Evolutionary conservation across 352 stramenopile genomes (phyloP).

Genomic region (Phytophthora sansomeana): DNA sequence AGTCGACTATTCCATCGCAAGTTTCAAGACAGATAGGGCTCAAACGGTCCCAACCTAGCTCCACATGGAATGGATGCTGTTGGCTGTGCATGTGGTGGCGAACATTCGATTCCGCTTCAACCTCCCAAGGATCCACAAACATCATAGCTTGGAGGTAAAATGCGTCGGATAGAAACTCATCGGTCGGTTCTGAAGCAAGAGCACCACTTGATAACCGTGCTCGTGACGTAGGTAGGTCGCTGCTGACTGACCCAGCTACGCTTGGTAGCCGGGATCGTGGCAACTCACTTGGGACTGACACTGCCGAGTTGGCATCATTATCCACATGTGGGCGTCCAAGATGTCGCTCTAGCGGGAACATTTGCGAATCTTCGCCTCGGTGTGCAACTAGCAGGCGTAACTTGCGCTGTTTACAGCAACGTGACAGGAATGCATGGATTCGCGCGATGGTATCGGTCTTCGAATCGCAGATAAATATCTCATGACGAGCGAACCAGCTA

Average conservation of each 20-base stretch:
- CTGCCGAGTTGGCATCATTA: constrained; percentile 7
- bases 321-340: constrained; percentile 7
- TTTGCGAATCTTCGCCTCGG: constrained; percentile 57
- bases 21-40: constrained; percentile 71
- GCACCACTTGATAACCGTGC: constrained; percentile 19
- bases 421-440: constrained; percentile 65
- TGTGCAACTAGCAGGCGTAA: constrained; percentile 72
- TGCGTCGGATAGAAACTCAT: constrained; percentile 28
- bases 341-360: constrained; percentile 49
- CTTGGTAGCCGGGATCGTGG: constrained; percentile 17
- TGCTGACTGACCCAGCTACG: constrained; percentile 10
- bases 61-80: constrained; percentile 55
- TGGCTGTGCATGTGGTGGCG: constrained; percentile 69
- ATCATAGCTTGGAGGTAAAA: constrained; percentile 70
- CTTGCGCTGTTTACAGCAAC: constrained; percentile 80
- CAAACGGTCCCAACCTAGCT: constrained; percentile 81
- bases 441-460: constrained; percentile 34
- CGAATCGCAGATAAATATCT: constrained; percentile 50
- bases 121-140: constrained; percentile 87
- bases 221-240: constrained; percentile 13
- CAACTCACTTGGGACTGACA: constrained; percentile 9
- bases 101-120: constrained; percentile 73
- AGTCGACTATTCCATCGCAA: constrained; percentile 67
- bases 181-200: constrained; percentile 19
- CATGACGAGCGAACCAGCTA: constrained; percentile 57